These are phyloP conservation scores for Lindgomyces ingoldianus DNA, from an alignment of 495 filamentous ascomycete species.

Conservation along the genomic window DNA sequence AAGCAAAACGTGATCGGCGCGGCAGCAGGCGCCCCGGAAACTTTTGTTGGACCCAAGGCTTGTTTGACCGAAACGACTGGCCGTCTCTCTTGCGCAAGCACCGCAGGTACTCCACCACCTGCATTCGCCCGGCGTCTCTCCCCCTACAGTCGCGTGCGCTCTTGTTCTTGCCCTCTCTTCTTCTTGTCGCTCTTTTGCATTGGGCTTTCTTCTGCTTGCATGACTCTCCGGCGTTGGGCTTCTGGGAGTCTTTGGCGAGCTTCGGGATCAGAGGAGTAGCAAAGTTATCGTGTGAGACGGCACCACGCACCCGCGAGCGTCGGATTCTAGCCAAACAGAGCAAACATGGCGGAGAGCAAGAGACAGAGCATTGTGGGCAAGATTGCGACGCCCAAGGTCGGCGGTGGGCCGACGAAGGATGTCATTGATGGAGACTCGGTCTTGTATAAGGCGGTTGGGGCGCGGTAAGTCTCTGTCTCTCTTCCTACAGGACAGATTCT, in stretches of 20 bases:
- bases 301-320: not conserved
- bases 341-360: constrained; percentile 44
- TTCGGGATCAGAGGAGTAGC: constrained; percentile 11
- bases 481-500: not conserved
- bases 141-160: constrained; percentile 13
- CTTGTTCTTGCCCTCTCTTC: constrained; percentile 10
- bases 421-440: constrained; percentile 38
- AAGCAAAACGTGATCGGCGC: constrained; percentile 19
- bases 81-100: not conserved
- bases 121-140: not conserved
- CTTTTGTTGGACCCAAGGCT: not conserved
- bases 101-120: constrained; percentile 18
- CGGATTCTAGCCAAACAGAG: not conserved
- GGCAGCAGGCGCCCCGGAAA: constrained; percentile 9
- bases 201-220: constrained; percentile 33
- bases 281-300: constrained; percentile 2
- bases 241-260: constrained; percentile 34
- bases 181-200: constrained; percentile 40
- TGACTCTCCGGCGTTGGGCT: constrained; percentile 33
- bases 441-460: constrained; percentile 45
- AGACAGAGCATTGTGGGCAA: constrained; percentile 41
- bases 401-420: constrained; percentile 27
- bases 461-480: constrained; percentile 38
- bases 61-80: too few relatives aligned
- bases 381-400: constrained; percentile 45